Evolutionary conservation across 306 rosid species (phyloP).

Genomic region (Cucurbita ficifolia): DNA sequence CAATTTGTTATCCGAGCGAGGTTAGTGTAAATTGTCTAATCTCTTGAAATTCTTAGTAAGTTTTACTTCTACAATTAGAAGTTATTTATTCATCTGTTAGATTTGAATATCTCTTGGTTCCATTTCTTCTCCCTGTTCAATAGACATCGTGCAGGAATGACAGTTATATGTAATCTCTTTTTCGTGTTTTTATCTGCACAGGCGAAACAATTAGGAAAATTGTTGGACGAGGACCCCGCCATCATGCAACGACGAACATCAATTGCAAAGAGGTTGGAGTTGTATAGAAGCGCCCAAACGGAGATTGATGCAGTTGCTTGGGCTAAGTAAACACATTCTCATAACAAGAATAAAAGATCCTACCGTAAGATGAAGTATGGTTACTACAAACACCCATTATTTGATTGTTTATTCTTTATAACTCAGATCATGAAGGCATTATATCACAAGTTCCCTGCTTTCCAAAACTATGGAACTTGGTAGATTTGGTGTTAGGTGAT

Average conservation of each 20-base stretch:
- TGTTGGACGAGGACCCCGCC: constrained; percentile 32
- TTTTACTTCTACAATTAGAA: too few relatives aligned
- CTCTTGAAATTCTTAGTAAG: too few relatives aligned
- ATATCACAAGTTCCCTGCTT: neutral
- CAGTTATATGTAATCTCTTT: neutral
- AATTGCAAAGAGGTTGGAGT: constrained; percentile 21
- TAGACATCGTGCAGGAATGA: too few relatives aligned
- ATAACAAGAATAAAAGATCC: neutral
- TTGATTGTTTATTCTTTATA: neutral
- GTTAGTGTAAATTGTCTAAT: too few relatives aligned
- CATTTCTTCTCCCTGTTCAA: too few relatives aligned
- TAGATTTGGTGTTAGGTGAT: neutral
- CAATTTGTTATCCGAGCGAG: too few relatives aligned
- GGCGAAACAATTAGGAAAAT: constrained; percentile 15
- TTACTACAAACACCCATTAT: neutral
- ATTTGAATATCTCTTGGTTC: too few relatives aligned
- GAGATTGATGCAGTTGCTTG: constrained; percentile 23
- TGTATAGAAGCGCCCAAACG: constrained; percentile 26
- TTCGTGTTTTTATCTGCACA: constrained; percentile 7
- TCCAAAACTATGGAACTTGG: neutral
- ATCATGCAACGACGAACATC: constrained; percentile 27
- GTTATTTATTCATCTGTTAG: too few relatives aligned
- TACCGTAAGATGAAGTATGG: neutral
- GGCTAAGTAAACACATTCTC: neutral
- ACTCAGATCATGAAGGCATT: neutral